Conservation (phyloP, 306 rosid genomes). For the Citrullus colocynthis region DNA sequence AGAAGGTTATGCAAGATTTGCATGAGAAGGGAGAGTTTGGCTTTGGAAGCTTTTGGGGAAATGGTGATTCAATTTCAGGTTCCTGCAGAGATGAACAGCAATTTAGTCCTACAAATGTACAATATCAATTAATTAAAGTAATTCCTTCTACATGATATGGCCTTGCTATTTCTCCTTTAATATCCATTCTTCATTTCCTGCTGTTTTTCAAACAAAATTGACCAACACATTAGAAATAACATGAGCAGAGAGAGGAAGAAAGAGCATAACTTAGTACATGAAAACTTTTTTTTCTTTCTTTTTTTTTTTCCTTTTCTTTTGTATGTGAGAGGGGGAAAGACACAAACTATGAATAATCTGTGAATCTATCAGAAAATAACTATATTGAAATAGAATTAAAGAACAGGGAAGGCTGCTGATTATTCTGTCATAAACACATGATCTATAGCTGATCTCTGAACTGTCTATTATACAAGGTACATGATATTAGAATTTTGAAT, state of each 20-base stretch:
- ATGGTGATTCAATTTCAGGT: slow-evolving; percentile 9
- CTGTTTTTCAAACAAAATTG: not conserved
- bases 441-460: not conserved
- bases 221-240: not conserved
- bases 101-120: slow-evolving; percentile 15
- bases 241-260: not conserved
- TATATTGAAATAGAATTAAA: not conserved
- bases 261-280: not conserved
- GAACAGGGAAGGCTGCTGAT: not conserved
- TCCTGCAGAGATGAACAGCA: slow-evolving; percentile 11
- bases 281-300: not conserved
- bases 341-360: not conserved
- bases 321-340: not conserved
- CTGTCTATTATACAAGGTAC: not conserved
- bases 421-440: not conserved
- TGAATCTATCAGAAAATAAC: not conserved
- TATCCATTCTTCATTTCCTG: not conserved
- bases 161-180: not conserved
- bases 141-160: slow-evolving; percentile 13
- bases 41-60: slow-evolving; percentile 80
- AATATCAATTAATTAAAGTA: slow-evolving; percentile 33
- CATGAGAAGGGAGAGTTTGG: slow-evolving; percentile 52
- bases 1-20: slow-evolving; percentile 54
- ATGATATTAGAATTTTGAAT: not conserved
- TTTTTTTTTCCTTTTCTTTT: not conserved